Evolutionary conservation across 2,329 filamentous ascomycete genomes (phyloP), one percentile per base, ranked within the genome.

Genomic region (Penicillium sp.): DNA sequence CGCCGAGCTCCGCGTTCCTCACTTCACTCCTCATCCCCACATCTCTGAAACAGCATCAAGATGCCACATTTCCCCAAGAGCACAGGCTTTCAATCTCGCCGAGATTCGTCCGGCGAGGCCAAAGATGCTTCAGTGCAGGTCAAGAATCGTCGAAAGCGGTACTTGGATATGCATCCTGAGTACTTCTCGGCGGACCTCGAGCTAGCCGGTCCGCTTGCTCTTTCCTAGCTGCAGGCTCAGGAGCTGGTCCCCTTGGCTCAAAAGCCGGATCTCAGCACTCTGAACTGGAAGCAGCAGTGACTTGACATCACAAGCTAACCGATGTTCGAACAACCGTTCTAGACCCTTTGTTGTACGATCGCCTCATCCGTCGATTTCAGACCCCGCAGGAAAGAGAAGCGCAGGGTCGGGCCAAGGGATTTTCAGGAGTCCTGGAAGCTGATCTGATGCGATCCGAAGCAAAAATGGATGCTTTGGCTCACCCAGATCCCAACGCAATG

Each of bases 261-360:
- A 39, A 33, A 44, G 40, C 9, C 42, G 9, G 34, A 35, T 9
- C 44, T 33, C 39, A 52, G 54, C 45, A 49, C 45, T 43, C 39
- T 43, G 47, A 49, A 45, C 51, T 39, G 42, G 39, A 11, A 32
- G 29, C 45, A 45, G 53, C 41, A 32, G 34, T 33, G 39, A 48
- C 24, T 27, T 48, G 44, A 49, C 28, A 32, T 25, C 42, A 18
- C 41, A 52, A 55, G 62, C 65, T 69, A 66, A 68, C 43, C 42
- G 28, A 39, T 49, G 29, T 18, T 46, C 32, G 24, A 40, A 45
- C 28, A 47, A 47, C 35, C 49, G n/a, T 47, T 54, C 44, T 52
- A 77, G 87, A 93, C 68, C 88, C 89, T 1, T 73, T 91, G 7
- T 78, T 94, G 29, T 95, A 95, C 73, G 87, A 94, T 66, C 79